These are phyloP conservation scores for Cercospora sp. DNA, from an alignment of 2,329 filamentous ascomycete species.

Conservation along the genomic window DNA sequence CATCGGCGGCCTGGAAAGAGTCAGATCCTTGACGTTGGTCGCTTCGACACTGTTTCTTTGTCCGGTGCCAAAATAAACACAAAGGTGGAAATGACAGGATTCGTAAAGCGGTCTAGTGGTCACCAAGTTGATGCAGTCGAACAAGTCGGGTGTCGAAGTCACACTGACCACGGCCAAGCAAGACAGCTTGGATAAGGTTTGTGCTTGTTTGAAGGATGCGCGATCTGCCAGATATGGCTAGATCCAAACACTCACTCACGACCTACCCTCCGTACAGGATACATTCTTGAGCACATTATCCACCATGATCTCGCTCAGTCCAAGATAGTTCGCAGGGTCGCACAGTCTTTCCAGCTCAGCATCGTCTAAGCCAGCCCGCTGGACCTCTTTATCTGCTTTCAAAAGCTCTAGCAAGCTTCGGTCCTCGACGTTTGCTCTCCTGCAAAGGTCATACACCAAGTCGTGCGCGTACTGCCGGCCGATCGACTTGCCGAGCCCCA, in stretches of 20 bases:
- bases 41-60: not conserved
- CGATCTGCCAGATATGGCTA: not conserved
- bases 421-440: slow-evolving; percentile 26
- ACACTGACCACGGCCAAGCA: not conserved
- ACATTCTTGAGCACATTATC: slow-evolving; percentile 27
- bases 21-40: not conserved
- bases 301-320: slow-evolving; percentile 33
- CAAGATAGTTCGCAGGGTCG: slow-evolving; percentile 34
- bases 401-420: slow-evolving; percentile 30
- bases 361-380: slow-evolving; percentile 23
- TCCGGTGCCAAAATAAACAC: not conserved
- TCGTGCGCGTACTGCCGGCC: slow-evolving; percentile 41
- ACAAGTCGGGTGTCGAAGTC: not conserved
- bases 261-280: not conserved
- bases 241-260: too few species aligned
- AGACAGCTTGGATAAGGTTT: slow-evolving; percentile 4
- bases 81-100: not conserved
- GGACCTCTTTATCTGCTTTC: slow-evolving; percentile 29
- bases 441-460: slow-evolving; percentile 41
- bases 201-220: not conserved
- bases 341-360: slow-evolving; percentile 31
- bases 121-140: not conserved
- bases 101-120: not conserved
- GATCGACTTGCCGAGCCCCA: slow-evolving; percentile 40
- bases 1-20: not conserved